Conservation (phyloP, 345 rosid species). For the Alliaria petiolata region DNA sequence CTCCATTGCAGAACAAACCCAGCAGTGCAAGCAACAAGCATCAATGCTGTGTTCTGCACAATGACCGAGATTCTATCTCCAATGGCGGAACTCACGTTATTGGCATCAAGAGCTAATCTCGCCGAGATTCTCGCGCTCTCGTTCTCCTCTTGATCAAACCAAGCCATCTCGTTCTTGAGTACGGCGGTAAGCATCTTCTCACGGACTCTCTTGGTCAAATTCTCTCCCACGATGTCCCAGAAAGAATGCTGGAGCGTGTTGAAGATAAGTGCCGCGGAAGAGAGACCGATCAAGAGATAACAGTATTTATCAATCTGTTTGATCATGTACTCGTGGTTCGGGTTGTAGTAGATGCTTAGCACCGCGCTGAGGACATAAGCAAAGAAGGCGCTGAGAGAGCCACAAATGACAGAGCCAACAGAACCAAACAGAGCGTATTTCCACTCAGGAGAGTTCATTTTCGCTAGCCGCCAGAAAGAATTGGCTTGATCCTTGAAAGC, state of each 20-base stretch:
- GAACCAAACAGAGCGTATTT: slow-evolving; percentile 85
- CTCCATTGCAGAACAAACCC: slow-evolving; percentile 99
- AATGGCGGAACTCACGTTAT: slow-evolving; percentile 94
- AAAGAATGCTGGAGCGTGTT: slow-evolving; percentile 94
- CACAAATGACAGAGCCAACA: slow-evolving; percentile 81
- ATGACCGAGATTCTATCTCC: slow-evolving; percentile 95
- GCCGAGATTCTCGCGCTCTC: slow-evolving; percentile 92
- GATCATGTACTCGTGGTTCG: slow-evolving; percentile 78
- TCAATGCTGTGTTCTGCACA: slow-evolving; percentile 89
- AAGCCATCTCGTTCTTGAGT: slow-evolving; percentile 91
- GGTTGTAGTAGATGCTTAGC: slow-evolving; percentile 85
- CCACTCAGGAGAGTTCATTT: slow-evolving; percentile 99
- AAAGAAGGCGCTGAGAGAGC: slow-evolving; percentile 92
- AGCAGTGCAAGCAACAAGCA: slow-evolving; percentile 97
- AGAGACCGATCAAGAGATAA: slow-evolving; percentile 85
- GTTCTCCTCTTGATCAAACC: slow-evolving; percentile 98
- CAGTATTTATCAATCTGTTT: slow-evolving; percentile 84
- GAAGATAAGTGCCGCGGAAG: slow-evolving; percentile 89
- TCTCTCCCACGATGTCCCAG: slow-evolving; percentile 99
- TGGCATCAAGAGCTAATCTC: slow-evolving; percentile 91
- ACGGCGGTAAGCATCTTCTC: slow-evolving; percentile 90
- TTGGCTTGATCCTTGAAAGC: slow-evolving; percentile 96
- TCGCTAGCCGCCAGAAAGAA: slow-evolving; percentile 94
- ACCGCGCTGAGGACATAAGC: slow-evolving; percentile 96
- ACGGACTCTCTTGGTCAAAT: slow-evolving; percentile 91